phyloP scores from a whole-genome alignment of 2,329 filamentous ascomycete species.

The Claviceps arundinis region DNA sequence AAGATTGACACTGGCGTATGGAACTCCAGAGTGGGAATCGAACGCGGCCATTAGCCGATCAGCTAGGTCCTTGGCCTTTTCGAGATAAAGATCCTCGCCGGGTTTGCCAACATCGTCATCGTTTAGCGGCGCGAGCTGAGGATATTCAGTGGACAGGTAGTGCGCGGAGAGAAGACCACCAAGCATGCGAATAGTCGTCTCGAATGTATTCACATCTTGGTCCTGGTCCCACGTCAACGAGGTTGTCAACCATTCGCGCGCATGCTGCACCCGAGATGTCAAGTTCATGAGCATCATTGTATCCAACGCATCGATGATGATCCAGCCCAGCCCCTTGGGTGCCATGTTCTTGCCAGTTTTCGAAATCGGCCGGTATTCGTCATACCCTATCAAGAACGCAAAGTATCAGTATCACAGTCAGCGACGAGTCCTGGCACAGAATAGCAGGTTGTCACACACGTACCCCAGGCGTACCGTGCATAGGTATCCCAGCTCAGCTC shows the following conservation, averaged over 20 bases:
- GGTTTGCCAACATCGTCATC: constrained; percentile 59
- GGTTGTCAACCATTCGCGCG: constrained; percentile 76
- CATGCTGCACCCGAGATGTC: constrained; percentile 70
- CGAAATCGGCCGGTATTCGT: constrained; percentile 75
- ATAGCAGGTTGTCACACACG: constrained; percentile 14
- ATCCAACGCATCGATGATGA: constrained; percentile 90
- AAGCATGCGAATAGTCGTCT: constrained; percentile 95
- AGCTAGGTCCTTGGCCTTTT: constrained; percentile 88
- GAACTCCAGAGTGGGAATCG: constrained; percentile 73
- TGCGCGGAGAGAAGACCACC: constrained; percentile 87
- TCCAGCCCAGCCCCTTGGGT: constrained; percentile 84
- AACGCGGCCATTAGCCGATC: constrained; percentile 81
- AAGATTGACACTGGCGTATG: constrained; percentile 82
- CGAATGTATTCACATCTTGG: constrained; percentile 93
- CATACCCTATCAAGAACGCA: constrained; percentile 43
- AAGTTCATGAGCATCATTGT: constrained; percentile 98
- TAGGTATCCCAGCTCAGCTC: constrained; percentile 87
- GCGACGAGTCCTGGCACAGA: constrained; percentile 13
- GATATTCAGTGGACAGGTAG: constrained; percentile 78
- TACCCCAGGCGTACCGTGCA: constrained; percentile 87
- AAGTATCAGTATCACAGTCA: constrained; percentile 1
- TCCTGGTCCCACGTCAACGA: constrained; percentile 78
- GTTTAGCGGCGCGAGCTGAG: constrained; percentile 59
- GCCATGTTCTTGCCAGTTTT: constrained; percentile 78
- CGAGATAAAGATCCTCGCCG: constrained; percentile 85